Percentiles rank a stretch among this genome's conserved stretches.
These are phyloP conservation scores for Yamadazyma triangularis DNA, from an alignment of 1,139 yeast genomes.

Conservation along the genomic window DNA sequence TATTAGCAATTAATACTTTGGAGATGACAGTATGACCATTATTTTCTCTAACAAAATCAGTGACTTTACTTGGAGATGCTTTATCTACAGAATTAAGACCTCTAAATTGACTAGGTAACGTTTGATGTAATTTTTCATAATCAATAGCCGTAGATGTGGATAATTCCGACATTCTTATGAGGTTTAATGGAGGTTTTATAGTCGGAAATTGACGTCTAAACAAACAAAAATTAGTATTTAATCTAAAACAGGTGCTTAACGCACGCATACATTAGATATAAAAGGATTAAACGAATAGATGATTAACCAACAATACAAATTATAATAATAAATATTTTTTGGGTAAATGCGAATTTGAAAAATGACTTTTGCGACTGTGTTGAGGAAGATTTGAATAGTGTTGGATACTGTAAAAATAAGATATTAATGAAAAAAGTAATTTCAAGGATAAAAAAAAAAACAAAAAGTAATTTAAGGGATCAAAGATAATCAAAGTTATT, in stretches of 20 bases:
- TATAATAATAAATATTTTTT: too few species aligned
- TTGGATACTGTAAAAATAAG: too few species aligned
- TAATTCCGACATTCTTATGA: background rate
- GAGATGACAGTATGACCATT: slow-evolving; percentile 96
- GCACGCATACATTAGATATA: slow-evolving; percentile 1
- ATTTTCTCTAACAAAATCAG: slow-evolving; percentile 78
- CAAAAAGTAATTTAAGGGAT: too few species aligned
- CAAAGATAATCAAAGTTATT: too few species aligned
- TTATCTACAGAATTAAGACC: slow-evolving; percentile 72
- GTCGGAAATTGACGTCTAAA: too few species aligned
- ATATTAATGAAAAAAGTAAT: too few species aligned
- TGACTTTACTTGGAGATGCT: slow-evolving; percentile 72
- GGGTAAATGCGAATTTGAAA: too few species aligned
- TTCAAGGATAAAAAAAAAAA: too few species aligned
- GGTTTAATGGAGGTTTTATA: background rate
- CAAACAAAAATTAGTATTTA: background rate
- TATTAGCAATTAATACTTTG: slow-evolving; percentile 87
- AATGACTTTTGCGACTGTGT: too few species aligned
- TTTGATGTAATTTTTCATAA: slow-evolving; percentile 27
- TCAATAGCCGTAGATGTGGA: slow-evolving; percentile 11
- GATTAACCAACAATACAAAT: too few species aligned
- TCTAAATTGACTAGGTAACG: slow-evolving; percentile 66
- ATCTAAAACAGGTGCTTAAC: background rate
- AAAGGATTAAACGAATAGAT: too few species aligned
- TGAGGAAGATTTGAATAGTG: too few species aligned